phyloP scores from a whole-genome alignment of 2,329 filamentous ascomycete species.

The Colletotrichum viniferum region DNA sequence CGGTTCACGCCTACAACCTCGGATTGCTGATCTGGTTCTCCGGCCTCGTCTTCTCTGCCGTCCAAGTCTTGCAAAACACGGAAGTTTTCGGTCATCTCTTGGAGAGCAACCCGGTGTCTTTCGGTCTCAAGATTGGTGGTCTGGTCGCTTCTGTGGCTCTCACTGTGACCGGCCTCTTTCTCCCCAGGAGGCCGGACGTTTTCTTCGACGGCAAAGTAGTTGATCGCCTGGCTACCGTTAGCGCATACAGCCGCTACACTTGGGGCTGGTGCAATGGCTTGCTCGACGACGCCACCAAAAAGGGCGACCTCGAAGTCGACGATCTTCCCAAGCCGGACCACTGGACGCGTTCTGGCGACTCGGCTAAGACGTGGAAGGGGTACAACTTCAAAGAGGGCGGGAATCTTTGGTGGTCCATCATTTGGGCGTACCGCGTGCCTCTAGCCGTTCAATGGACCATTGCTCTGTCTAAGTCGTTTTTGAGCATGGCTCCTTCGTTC shows the following conservation, averaged over 20 bases:
- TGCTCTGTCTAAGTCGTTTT: conserved; percentile 55
- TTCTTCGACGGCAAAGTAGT: conserved; percentile 63
- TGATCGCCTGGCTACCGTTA: conserved; percentile 66
- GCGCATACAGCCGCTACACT: conserved; percentile 65
- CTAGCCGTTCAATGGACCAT: conserved; percentile 65
- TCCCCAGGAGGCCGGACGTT: conserved; percentile 73
- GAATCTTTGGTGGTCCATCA: conserved; percentile 63
- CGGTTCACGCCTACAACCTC: conserved; percentile 57
- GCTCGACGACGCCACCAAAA: conserved; percentile 58
- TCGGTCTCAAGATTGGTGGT: conserved; percentile 54
- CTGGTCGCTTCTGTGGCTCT: conserved; percentile 49
- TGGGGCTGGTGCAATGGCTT: conserved; percentile 68
- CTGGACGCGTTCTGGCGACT: conserved; percentile 54
- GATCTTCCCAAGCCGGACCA: conserved; percentile 68
- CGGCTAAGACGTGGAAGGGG: conserved; percentile 53
- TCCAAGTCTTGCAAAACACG: conserved; percentile 50
- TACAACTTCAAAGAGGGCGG: conserved; percentile 42
- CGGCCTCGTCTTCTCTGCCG: conserved; percentile 44
- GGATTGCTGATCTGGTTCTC: conserved; percentile 58
- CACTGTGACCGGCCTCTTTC: conserved; percentile 51
- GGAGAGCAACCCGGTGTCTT: conserved; percentile 35
- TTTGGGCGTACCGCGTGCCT: conserved; percentile 59
- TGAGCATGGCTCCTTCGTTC: conserved; percentile 75
- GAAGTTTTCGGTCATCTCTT: conserved; percentile 37
- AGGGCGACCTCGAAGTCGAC: conserved; percentile 63